Conservation (phyloP, 352 stramenopile genomes). For the Pythium grandisporangium region DNA sequence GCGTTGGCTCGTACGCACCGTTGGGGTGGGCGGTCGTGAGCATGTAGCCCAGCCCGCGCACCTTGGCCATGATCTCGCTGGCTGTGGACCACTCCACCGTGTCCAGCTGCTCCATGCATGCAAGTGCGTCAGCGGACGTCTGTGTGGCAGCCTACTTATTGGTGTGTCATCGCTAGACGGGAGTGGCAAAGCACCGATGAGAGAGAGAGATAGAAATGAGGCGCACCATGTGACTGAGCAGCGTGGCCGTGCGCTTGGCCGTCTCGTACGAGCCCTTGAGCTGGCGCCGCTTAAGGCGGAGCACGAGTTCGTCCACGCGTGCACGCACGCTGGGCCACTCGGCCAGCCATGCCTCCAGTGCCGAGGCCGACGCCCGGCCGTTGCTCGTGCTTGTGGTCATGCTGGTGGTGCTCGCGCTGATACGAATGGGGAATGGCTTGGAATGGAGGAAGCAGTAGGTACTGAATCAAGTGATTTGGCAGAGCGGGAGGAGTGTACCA, state of each 20-base stretch:
- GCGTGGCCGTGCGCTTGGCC: slow-evolving; percentile 63
- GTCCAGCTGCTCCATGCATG: slow-evolving; percentile 32
- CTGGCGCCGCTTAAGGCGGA: slow-evolving; percentile 76
- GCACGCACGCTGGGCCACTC: slow-evolving; percentile 68
- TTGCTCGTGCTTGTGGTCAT: neutral
- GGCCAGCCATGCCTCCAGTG: slow-evolving; percentile 59
- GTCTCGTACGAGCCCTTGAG: slow-evolving; percentile 74
- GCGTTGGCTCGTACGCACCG: no score
- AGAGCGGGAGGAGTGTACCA: no score
- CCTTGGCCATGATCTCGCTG: slow-evolving; percentile 79
- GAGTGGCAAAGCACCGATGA: slow-evolving; percentile 2
- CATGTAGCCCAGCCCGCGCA: slow-evolving; percentile 69
- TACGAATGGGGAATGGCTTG: no score
- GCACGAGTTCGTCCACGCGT: slow-evolving; percentile 60
- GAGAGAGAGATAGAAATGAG: no score
- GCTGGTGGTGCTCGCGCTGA: no score
- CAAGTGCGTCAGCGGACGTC: neutral
- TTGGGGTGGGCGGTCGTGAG: slow-evolving; percentile 75
- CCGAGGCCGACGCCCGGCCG: neutral
- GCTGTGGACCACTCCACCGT: slow-evolving; percentile 73
- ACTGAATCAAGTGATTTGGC: no score
- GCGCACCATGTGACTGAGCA: slow-evolving; percentile 68
- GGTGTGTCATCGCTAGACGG: neutral
- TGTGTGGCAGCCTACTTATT: neutral
- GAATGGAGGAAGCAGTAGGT: no score